Conservation (phyloP, 768 basidiomycete species). For the Mycena vitilis region DNA sequence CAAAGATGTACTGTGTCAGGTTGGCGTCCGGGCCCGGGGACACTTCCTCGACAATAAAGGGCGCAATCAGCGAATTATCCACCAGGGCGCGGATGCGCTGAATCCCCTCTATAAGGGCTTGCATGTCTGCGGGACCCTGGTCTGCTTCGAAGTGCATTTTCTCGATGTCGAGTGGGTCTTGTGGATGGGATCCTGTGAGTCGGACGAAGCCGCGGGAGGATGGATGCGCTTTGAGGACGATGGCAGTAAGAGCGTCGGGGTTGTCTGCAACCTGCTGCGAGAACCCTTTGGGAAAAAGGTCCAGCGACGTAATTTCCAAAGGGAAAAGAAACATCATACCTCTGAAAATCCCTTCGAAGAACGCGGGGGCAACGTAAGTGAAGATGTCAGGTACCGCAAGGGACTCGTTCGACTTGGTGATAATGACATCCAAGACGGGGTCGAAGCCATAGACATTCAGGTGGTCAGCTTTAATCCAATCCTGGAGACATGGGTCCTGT, state of each 20-base stretch:
- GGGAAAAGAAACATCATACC: slow-evolving; percentile 25
- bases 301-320: neutral
- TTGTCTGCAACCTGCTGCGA: slow-evolving; percentile 38
- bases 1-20: slow-evolving; percentile 42
- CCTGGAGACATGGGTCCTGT: slow-evolving; percentile 44
- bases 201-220: slow-evolving; percentile 46
- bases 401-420: slow-evolving; percentile 39
- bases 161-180: slow-evolving; percentile 45
- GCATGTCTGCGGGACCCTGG: slow-evolving; percentile 40
- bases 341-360: slow-evolving; percentile 44
- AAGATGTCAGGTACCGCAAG: slow-evolving; percentile 43
- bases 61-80: slow-evolving; percentile 29
- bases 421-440: slow-evolving; percentile 39
- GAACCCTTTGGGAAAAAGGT: slow-evolving; percentile 18
- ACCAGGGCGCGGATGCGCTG: slow-evolving; percentile 40
- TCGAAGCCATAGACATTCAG: slow-evolving; percentile 44
- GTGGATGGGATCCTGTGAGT: slow-evolving; percentile 45
- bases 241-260: slow-evolving; percentile 41
- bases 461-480: slow-evolving; percentile 41
- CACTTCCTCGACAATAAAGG: slow-evolving; percentile 38
- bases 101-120: slow-evolving; percentile 43
- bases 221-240: slow-evolving; percentile 44
- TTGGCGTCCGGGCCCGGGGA: slow-evolving; percentile 41
- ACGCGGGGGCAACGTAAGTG: slow-evolving; percentile 42
- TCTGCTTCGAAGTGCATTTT: slow-evolving; percentile 45